Base-by-base conservation (phyloP, 192 early-diverging fungal genomes). In the Coemansia sp. region DNA sequence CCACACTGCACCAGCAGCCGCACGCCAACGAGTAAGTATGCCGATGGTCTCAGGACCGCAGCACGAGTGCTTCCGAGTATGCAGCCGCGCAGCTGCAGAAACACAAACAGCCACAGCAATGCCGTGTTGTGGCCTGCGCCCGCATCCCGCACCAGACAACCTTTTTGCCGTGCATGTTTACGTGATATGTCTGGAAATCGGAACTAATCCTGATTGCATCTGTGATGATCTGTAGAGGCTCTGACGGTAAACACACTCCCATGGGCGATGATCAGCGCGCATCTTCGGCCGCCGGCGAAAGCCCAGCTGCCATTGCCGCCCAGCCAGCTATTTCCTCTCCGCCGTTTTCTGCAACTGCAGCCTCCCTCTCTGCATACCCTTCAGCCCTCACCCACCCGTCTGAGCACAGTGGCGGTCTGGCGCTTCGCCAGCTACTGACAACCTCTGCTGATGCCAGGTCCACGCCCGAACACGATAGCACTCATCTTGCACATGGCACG, bases 1-100 rank as follows among this genome's bases (percentile, higher is more conserved):
- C 70, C 57, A 47, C 64, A 0, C 60, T 39, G 39, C 50, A 66
- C 50, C 66, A 59, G 17, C 68, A 59, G 21, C 12, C 61, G 14
- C 69, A 19, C 50, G 61, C 56, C 2, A 58, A 73, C 58, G 76
- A 79, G 76, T 79, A 79, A 79, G 76, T 72, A 17, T 23, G 6
- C 47, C 6, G n/a, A 49, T 17, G 47, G 47, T n/a, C n/a, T 19
- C 17, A 17, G 4, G 47, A 19, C n/a, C 47, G 29, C 38, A 25
- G 50, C 49, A 17, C 21, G 5, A 6, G 5, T 15, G 19, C 35
- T 58, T 23, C 55, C 47, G 19, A 59, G 43, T 24, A 10, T 15
- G 25, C 15, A 19, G 32, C 48, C 66, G 49, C 23, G 53, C 49
- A 53, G 2, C 35, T 39, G 57, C 55, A 32, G 2, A 37, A 12